Base-by-base conservation (phyloP, 495 filamentous ascomycete genomes). In the Tuber indicum region DNA sequence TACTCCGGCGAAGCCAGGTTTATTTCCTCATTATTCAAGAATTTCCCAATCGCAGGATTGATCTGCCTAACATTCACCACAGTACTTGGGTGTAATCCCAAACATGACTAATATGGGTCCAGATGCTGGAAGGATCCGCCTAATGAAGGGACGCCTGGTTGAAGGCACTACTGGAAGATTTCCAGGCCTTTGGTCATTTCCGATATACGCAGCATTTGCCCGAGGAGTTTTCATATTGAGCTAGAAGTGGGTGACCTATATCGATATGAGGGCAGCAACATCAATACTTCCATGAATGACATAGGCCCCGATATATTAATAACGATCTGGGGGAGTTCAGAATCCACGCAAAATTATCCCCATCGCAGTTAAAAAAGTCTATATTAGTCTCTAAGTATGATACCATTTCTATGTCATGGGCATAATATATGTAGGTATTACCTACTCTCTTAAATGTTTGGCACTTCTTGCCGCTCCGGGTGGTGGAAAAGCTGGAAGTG, bases 1-100 rank as follows among this genome's bases (percentile, higher is more conserved):
- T 88, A 88, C 70, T 94, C 91, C 79, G 92, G 92, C 70, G 91
- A 94, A 85, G 88, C 91, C 47, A 91, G 93, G 81, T 93, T 93
- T 84, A 89, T 88, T 84, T 91, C 93, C 81, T 90, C 91, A 26
- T 89, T 88, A 74, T 85, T 94, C 85, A 94, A 95, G 82, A 90
- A 94, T 77, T 84, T 94, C 80, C 92, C 91, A 72, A 89, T 94
- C 75, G 75, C 92, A 72, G 92, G 92, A 49, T 87, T 92, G 77
- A 86, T 92, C 76, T 88, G 92, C 75, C 87, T 91, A 49, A 90
- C 87, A 70, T 86, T 94, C 75, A 88, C 91, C 75, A 87, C 93
- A 58, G 88, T 91, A 81, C 88, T 90, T 39, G 91, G 92, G 19
- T 92, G 87, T 45, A 90, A 90, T 46, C 86, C 90, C 17, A 87